Percentiles rank a stretch among this genome's conserved stretches.
phyloP scores from a whole-genome alignment of 2,329 filamentous ascomycete genomes.

The Ambrosiella beaveri region DNA sequence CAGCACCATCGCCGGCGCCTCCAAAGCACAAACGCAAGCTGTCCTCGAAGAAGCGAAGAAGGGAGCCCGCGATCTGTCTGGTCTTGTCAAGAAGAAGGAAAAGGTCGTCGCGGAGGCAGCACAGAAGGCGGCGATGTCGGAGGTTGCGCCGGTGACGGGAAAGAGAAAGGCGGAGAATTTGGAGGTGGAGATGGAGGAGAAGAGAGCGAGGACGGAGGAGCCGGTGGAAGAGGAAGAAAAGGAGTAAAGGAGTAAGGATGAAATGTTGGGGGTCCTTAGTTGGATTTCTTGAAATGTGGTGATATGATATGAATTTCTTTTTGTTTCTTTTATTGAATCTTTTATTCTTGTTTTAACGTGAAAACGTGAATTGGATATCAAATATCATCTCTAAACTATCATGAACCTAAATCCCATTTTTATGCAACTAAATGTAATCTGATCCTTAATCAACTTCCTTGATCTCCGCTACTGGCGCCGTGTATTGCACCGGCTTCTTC shows the following conservation, averaged over 20 bases:
- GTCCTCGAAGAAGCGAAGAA: slow-evolving; percentile 56
- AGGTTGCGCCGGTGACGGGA: slow-evolving; percentile 3
- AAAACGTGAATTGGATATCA: too few species aligned
- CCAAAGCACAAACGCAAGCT: slow-evolving; percentile 41
- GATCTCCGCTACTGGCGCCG: background rate
- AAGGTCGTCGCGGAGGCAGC: slow-evolving; percentile 14
- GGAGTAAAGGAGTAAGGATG: background rate
- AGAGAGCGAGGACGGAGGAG: slow-evolving; percentile 17
- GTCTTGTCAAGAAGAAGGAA: slow-evolving; percentile 53
- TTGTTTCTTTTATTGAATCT: too few species aligned
- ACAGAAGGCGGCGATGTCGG: slow-evolving; percentile 19
- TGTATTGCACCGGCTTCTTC: slow-evolving; percentile 11
- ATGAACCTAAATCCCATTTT: too few species aligned
- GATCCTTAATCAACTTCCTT: background rate
- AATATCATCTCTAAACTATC: too few species aligned
- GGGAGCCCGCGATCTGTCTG: slow-evolving; percentile 53
- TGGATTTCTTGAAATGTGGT: too few species aligned
- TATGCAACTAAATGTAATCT: too few species aligned
- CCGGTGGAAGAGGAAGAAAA: slow-evolving; percentile 5
- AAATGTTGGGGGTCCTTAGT: background rate
- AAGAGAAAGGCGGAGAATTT: slow-evolving; percentile 37
- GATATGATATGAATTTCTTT: too few species aligned
- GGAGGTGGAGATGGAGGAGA: slow-evolving; percentile 21
- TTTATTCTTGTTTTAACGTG: too few species aligned
- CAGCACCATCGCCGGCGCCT: slow-evolving; percentile 45